Percentiles rank a stretch among this genome's conserved stretches.
Evolutionary conservation across 139 green algal species (phyloP).

Genomic region (Chlorokybus atmophyticus): DNA sequence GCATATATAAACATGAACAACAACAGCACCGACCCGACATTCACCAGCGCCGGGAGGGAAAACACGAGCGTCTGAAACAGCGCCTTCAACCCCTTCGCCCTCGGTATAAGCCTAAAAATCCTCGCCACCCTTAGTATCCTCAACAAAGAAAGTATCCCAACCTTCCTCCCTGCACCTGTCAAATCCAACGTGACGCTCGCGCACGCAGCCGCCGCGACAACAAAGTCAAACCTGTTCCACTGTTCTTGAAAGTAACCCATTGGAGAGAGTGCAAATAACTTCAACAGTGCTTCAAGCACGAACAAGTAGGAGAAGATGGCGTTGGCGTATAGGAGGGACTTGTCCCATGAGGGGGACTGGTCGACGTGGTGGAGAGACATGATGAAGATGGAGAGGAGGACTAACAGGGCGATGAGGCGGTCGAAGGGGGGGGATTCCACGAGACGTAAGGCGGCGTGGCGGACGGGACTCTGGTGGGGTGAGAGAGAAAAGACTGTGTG

Average conservation of each 20-base stretch:
- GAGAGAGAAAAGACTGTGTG: too few species aligned
- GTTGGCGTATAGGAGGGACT: constrained; percentile 28
- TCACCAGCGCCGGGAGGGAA: constrained; percentile 50
- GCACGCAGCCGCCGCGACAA: too few species aligned
- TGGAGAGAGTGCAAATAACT: constrained; percentile 32
- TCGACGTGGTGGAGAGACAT: constrained; percentile 34
- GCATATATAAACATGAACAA: constrained; percentile 68
- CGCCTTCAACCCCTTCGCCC: constrained; percentile 43
- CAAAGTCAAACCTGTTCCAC: constrained; percentile 60
- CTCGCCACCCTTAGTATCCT: constrained; percentile 50
- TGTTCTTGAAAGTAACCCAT: constrained; percentile 38
- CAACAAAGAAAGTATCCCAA: too few species aligned
- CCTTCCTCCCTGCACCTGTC: too few species aligned
- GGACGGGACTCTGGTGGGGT: constrained; percentile 10
- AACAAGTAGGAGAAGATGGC: constrained; percentile 47
- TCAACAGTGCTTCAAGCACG: constrained; percentile 37
- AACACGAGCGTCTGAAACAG: constrained; percentile 56
- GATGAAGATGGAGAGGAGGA: constrained; percentile 41
- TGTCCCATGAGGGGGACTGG: constrained; percentile 25
- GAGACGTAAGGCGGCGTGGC: too few species aligned
- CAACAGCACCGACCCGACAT: constrained; percentile 49
- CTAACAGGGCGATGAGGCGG: too few species aligned
- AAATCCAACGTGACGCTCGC: too few species aligned
- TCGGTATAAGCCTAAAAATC: constrained; percentile 57
- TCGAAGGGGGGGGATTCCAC: too few species aligned